Conservation (phyloP, 805 yeast genomes). For the Wickerhamiella slavikovae region DNA sequence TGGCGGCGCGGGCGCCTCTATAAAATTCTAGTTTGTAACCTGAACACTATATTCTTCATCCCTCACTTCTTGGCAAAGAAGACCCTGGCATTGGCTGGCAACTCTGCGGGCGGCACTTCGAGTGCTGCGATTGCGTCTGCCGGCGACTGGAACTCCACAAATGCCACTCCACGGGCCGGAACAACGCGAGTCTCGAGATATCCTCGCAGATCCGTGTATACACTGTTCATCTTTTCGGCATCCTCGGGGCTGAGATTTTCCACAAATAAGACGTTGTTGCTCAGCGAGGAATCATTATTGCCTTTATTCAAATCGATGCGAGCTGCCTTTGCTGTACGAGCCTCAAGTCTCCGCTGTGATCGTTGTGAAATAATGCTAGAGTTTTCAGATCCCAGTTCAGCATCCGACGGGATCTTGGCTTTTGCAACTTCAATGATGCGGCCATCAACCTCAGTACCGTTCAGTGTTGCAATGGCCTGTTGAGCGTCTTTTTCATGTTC, state of each 20-base stretch:
- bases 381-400: background rate
- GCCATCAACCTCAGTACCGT: conserved; percentile 25
- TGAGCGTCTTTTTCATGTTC: conserved; percentile 23
- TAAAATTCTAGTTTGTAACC: background rate
- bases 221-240: conserved; percentile 22
- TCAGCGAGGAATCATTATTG: conserved; percentile 22
- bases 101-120: background rate
- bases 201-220: conserved; percentile 35
- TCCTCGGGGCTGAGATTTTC: conserved; percentile 35
- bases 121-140: conserved; percentile 7
- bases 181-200: conserved; percentile 49
- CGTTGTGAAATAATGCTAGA: background rate
- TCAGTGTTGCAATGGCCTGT: conserved; percentile 22
- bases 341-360: background rate
- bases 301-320: conserved; percentile 5
- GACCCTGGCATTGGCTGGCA: conserved; percentile 3
- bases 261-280: conserved; percentile 46
- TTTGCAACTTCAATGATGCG: conserved; percentile 25
- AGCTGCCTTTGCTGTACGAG: too few species aligned
- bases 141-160: conserved; percentile 42
- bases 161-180: conserved; percentile 46
- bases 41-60: background rate
- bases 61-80: conserved; percentile 9
- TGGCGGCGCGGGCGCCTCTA: background rate
- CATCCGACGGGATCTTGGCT: conserved; percentile 6